These are phyloP conservation scores for Gracilaria gracilis DNA, from an alignment of 23 red algal species.

Conservation along the genomic window DNA sequence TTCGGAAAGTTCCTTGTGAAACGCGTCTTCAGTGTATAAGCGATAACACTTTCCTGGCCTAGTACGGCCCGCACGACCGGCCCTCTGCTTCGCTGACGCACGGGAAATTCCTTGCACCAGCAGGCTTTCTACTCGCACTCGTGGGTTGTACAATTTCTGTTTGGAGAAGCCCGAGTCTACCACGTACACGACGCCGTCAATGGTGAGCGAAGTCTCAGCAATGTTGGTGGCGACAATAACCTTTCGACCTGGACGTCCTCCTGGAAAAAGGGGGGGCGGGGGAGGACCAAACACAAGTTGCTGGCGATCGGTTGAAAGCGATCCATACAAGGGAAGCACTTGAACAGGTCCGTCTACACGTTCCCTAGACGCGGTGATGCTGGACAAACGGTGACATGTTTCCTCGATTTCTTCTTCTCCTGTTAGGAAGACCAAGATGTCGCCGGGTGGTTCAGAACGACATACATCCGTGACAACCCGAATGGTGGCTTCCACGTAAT, in stretches of 20 bases:
- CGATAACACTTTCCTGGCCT: constrained; percentile 90
- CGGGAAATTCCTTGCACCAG: constrained; percentile 62
- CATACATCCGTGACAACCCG: constrained; percentile 78
- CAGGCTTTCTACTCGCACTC: neutral
- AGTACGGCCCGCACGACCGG: constrained; percentile 94
- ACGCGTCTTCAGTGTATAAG: constrained; percentile 90
- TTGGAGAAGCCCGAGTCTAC: constrained; percentile 94
- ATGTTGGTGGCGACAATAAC: constrained; percentile 96
- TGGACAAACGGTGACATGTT: constrained; percentile 57
- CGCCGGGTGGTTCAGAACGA: constrained; percentile 78
- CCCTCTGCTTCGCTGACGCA: constrained; percentile 90
- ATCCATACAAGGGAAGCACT: constrained; percentile 89
- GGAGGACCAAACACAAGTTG: constrained; percentile 83
- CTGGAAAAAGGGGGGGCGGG: constrained; percentile 45
- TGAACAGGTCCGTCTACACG: constrained; percentile 58
- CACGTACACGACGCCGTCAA: constrained; percentile 97
- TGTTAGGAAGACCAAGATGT: constrained; percentile 94
- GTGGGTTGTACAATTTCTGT: constrained; percentile 90
- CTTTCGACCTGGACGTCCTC: constrained; percentile 79
- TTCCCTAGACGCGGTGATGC: constrained; percentile 25
- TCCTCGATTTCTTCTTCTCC: constrained; percentile 99
- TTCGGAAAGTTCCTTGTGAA: constrained; percentile 77
- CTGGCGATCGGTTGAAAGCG: constrained; percentile 81
- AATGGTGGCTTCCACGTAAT: constrained; percentile 90
- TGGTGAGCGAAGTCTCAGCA: constrained; percentile 95